Evolutionary conservation across 345 rosid species (phyloP), one percentile per base, ranked within the genome.

Genomic region (Aquilaria sinensis): DNA sequence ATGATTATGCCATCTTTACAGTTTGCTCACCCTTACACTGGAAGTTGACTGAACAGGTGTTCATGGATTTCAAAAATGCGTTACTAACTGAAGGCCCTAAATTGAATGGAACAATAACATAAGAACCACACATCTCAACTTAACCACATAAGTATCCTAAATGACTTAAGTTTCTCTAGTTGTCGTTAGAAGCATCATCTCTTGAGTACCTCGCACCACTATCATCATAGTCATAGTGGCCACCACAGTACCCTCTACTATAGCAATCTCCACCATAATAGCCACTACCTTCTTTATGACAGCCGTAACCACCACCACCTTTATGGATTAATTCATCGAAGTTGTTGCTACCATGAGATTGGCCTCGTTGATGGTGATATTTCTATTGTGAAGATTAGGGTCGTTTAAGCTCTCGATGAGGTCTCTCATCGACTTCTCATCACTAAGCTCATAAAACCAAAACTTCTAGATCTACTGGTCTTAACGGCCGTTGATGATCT

Each of bases 351-450:
- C 80, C 80, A 0, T 94, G 94, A 0, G 94, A 83, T 64, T 86
- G 13, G 96, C 96, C 56, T 92, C 23, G 23, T 23, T 23, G 23
- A 23, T 92, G 16, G 88, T 85, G 58, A 74, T 85, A 57, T 95
- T 81, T 10, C 92, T 95, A 57, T 92, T 95, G 23, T 23, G 23
- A 0, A 92, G 96, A 51, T 81, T 72, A 70, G 80, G 95, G 0
- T 95, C 95, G 55, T 89, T 85, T 96, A 92, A 88, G 4, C 89
- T 89, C 31, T 88, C 92, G 3, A 92, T 92, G 1, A 96, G 96
- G n/a, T 83, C 83, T 68, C 82, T 77, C 96, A 89, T 77, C 13
- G 98, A 45, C 72, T 88, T 82, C 77, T 88, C 92, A 53, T 81
- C 88, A 33, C 60, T 70, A 86, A 92, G 4, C 96, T 89, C 15